Conservation (phyloP, 2,329 filamentous ascomycete species). For the Cladophialophora chaetospira region DNA sequence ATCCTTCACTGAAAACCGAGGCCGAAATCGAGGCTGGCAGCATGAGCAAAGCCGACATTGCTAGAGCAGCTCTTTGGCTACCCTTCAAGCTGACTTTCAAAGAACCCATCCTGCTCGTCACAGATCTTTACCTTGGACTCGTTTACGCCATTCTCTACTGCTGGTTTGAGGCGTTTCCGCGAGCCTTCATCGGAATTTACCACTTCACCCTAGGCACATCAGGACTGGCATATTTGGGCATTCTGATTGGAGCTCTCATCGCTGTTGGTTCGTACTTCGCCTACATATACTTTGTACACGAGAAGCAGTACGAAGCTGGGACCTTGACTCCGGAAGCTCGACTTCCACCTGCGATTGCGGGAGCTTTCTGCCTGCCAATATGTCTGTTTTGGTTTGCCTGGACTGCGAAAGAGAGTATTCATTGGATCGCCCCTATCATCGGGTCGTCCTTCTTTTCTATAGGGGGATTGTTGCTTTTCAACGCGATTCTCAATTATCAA, state of each 20-base stretch:
- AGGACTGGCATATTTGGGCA: constrained; percentile 39
- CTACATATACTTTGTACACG: constrained; percentile 23
- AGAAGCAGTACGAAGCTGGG: not conserved
- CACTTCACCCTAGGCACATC: constrained; percentile 7
- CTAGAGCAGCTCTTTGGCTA: constrained; percentile 44
- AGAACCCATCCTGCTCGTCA: constrained; percentile 38
- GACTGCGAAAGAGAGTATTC: constrained; percentile 37
- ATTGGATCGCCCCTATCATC: constrained; percentile 33
- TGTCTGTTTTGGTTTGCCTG: constrained; percentile 50
- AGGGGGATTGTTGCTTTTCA: constrained; percentile 1
- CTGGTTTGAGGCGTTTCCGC: constrained; percentile 49
- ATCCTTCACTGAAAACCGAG: constrained; percentile 45
- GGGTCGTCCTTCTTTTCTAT: constrained; percentile 1
- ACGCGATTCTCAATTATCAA: constrained; percentile 32
- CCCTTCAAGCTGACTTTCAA: constrained; percentile 46
- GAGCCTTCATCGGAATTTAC: constrained; percentile 43
- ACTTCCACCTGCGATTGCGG: constrained; percentile 40
- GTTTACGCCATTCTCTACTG: constrained; percentile 48
- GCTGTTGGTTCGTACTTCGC: constrained; percentile 45
- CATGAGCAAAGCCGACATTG: constrained; percentile 44
- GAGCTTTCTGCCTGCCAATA: constrained; percentile 43
- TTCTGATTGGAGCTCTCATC: constrained; percentile 39
- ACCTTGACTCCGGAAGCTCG: constrained; percentile 41
- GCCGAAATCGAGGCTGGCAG: constrained; percentile 39
- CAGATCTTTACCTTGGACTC: constrained; percentile 48